These are phyloP conservation scores for Taphrina betulina DNA, from an alignment of 1,139 yeast genomes.

Conservation along the genomic window DNA sequence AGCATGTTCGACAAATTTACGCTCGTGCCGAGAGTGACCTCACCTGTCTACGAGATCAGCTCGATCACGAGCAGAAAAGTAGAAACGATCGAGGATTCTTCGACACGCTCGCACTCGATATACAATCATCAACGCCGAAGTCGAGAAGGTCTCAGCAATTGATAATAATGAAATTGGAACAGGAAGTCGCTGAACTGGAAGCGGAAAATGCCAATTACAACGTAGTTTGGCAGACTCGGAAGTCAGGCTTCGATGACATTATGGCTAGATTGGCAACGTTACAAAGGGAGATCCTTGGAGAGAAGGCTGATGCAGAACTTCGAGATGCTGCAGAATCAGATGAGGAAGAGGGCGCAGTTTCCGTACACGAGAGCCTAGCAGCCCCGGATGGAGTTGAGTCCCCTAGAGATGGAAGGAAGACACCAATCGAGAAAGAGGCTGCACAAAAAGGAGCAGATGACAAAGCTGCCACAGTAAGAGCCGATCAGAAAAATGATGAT, in stretches of 20 bases:
- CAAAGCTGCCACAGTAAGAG: neutral
- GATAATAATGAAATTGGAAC: neutral
- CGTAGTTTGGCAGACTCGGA: constrained; percentile 11
- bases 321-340: constrained; percentile 32
- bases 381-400: too few relatives aligned
- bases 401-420: too few relatives aligned
- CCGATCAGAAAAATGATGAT: neutral
- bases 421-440: neutral
- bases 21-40: neutral
- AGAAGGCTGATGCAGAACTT: constrained; percentile 17
- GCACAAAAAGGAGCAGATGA: neutral
- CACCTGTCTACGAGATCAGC: neutral
- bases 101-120: constrained; percentile 7
- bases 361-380: too few relatives aligned
- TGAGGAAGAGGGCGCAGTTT: constrained; percentile 5
- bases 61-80: neutral
- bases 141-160: constrained; percentile 1
- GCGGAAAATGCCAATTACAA: neutral
- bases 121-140: constrained; percentile 4
- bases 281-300: constrained; percentile 9
- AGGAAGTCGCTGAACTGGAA: constrained; percentile 13
- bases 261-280: neutral
- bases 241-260: constrained; percentile 14
- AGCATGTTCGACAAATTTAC: constrained; percentile 8
- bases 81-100: neutral